Conservation (phyloP, 176 grass and related monocot species). For the Paspalum notatum region DNA sequence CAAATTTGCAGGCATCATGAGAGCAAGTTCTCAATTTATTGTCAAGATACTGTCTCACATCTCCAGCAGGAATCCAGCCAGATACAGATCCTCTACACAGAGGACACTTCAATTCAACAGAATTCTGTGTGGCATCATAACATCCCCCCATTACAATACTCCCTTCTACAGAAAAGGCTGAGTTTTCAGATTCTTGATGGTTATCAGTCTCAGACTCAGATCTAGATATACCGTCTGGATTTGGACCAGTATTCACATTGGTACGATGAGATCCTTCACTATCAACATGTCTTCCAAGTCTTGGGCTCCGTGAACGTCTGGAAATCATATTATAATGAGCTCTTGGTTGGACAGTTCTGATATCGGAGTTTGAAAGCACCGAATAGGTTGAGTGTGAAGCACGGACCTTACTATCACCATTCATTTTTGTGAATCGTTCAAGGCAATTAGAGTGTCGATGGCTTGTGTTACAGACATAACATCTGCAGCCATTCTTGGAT, state of each 20-base stretch:
- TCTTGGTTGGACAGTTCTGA: conserved; percentile 52
- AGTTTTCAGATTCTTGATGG: conserved; percentile 55
- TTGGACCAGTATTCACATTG: conserved; percentile 12
- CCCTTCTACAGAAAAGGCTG: conserved; percentile 41
- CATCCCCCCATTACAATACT: conserved; percentile 45
- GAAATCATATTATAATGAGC: conserved; percentile 55
- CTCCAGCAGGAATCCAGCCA: conserved; percentile 75
- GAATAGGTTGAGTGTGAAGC: conserved; percentile 72
- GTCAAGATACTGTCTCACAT: conserved; percentile 81
- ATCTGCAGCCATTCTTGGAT: conserved; percentile 86
- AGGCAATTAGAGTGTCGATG: conserved; percentile 98
- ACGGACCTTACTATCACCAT: conserved; percentile 63
- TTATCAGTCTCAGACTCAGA: conserved; percentile 25
- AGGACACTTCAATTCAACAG: conserved; percentile 72
- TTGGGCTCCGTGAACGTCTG: conserved; percentile 51
- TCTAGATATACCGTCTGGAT: conserved; percentile 11
- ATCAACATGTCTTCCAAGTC: conserved; percentile 43
- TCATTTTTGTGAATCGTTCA: conserved; percentile 90
- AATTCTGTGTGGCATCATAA: conserved; percentile 47
- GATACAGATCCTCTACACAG: conserved; percentile 85
- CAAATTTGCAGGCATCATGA: conserved; percentile 74
- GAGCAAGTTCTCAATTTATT: conserved; percentile 73
- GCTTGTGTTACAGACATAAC: conserved; percentile 97
- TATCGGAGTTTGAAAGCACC: conserved; percentile 56
- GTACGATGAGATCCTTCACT: conserved; percentile 22